Conservation (phyloP, 2,329 filamentous ascomycete species). For the Simplicillium sp. region DNA sequence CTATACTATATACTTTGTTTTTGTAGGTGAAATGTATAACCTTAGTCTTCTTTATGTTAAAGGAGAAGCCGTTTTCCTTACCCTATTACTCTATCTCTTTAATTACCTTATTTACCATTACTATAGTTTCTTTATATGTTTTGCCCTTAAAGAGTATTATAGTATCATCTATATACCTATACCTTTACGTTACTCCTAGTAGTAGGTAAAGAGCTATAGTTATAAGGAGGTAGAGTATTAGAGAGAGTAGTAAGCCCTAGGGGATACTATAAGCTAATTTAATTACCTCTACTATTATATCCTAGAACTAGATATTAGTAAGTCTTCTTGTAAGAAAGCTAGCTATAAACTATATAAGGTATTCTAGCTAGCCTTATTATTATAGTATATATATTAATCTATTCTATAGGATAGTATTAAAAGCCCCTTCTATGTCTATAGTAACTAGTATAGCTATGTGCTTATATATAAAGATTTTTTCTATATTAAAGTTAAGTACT, state of each 20-base stretch:
- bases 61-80: slow-evolving; percentile 9
- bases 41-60: slow-evolving; percentile 12
- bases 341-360: slow-evolving; percentile 1
- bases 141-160: slow-evolving; percentile 7
- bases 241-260: slow-evolving; percentile 5
- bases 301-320: slow-evolving; percentile 1
- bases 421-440: slow-evolving; percentile 5
- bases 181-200: neutral
- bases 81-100: slow-evolving; percentile 9
- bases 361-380: slow-evolving; percentile 2
- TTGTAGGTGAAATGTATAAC: slow-evolving; percentile 11
- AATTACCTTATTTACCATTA: slow-evolving; percentile 3
- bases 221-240: slow-evolving; percentile 4
- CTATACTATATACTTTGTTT: no score
- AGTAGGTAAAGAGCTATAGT: slow-evolving; percentile 4
- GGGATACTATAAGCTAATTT: slow-evolving; percentile 2
- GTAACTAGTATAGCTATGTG: slow-evolving; percentile 4
- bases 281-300: neutral
- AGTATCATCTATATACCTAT: slow-evolving; percentile 4
- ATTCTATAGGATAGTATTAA: slow-evolving; percentile 4
- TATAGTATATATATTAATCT: slow-evolving; percentile 2
- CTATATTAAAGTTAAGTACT: slow-evolving; percentile 11
- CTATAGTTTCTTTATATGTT: slow-evolving; percentile 7
- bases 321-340: slow-evolving; percentile 2
- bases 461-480: slow-evolving; percentile 8